A percentile compares a stretch with the other conserved stretches of the same genome.
Evolutionary conservation across 2,329 filamentous ascomycete genomes (phyloP).

Genomic region (Phialophora tarda): DNA sequence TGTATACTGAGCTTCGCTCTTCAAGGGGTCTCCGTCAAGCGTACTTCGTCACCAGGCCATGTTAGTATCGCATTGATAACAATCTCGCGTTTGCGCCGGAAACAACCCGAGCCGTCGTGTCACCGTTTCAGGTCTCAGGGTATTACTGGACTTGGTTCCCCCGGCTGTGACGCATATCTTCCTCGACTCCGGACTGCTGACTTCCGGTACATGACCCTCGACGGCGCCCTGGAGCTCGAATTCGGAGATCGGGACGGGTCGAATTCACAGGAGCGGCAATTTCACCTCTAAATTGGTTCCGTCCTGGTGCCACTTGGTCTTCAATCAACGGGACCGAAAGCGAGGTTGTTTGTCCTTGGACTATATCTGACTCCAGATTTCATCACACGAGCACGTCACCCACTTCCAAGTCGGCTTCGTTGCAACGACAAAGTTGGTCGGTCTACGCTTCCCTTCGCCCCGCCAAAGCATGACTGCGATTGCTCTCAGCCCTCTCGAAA

Average conservation of each 20-base stretch:
- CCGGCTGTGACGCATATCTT: constrained; percentile 5
- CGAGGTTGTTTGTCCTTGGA: not conserved
- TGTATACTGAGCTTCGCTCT: constrained; percentile 23
- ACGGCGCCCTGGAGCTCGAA: constrained; percentile 3
- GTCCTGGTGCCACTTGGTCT: not conserved
- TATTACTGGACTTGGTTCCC: constrained; percentile 2
- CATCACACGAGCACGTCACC: not conserved
- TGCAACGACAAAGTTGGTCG: constrained; percentile 15
- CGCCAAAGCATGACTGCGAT: constrained; percentile 30
- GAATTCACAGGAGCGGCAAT: constrained; percentile 10
- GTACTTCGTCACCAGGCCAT: constrained; percentile 20
- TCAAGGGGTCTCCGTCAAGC: constrained; percentile 7
- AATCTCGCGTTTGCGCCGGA: constrained; percentile 17
- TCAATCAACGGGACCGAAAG: not conserved
- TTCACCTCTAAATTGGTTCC: not conserved
- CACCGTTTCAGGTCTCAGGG: constrained; percentile 19
- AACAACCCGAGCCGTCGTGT: constrained; percentile 11
- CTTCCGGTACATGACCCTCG: constrained; percentile 17
- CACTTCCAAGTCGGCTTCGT: constrained; percentile 4
- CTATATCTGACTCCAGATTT: constrained; percentile 12
- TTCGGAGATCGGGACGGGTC: constrained; percentile 14
- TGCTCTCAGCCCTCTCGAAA: constrained; percentile 28
- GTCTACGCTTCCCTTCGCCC: constrained; percentile 5
- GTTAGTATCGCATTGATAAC: constrained; percentile 18
- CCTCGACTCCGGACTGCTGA: constrained; percentile 4